Percentiles rank a stretch among this genome's conserved stretches.
Evolutionary conservation across 2,329 filamentous ascomycete species (phyloP).

Genomic region (Neurospora sp.): DNA sequence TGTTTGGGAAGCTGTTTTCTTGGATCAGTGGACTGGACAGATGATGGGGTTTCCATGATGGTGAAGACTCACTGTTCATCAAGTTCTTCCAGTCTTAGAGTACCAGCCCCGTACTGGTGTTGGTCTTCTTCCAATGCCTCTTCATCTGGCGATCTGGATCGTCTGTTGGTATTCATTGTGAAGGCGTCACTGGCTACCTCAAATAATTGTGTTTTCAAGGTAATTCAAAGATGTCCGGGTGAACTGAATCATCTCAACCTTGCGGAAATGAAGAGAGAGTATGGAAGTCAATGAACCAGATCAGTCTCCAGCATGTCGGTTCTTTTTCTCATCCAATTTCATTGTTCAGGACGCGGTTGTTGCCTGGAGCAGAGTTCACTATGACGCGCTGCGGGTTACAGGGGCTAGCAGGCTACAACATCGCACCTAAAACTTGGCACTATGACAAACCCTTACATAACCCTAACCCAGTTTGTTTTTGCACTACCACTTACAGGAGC

Average conservation of each 20-base stretch:
- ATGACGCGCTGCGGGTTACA: not conserved
- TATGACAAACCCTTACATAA: slow-evolving; percentile 3
- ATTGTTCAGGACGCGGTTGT: not conserved
- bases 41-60: not conserved
- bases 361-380: not conserved
- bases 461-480: slow-evolving; percentile 9
- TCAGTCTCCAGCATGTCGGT: not conserved
- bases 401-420: not conserved
- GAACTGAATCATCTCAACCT: not conserved
- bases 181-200: not conserved
- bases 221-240: not conserved
- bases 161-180: slow-evolving; percentile 25
- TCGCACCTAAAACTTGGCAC: not conserved
- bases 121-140: slow-evolving; percentile 40
- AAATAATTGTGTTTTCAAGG: not conserved
- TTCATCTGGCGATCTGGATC: slow-evolving; percentile 23
- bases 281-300: not conserved
- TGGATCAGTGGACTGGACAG: slow-evolving; percentile 2
- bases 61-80: slow-evolving; percentile 23
- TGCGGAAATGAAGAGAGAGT: not conserved
- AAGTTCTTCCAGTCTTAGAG: slow-evolving; percentile 31
- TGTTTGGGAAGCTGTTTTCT: slow-evolving; percentile 64
- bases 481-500: not conserved
- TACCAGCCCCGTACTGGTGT: slow-evolving; percentile 36
- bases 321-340: not conserved